Base-by-base conservation (phyloP, 1,139 yeast genomes). In the Blastobotrys niveus region DNA sequence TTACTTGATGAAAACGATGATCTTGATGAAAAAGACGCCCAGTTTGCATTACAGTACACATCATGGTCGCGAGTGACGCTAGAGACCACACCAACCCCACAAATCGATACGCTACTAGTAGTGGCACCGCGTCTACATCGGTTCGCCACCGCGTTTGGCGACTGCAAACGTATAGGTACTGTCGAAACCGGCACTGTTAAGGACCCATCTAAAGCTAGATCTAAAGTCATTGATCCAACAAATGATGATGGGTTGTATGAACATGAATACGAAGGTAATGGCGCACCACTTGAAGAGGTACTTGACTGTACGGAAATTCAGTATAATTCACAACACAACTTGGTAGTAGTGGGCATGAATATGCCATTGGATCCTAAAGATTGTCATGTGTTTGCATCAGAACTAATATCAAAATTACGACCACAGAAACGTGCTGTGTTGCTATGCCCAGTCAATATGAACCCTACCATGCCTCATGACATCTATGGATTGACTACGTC, bases 1-100 rank as follows among this genome's bases (percentile, higher is more conserved):
- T 57, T 70, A 17, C 62, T 77, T 32, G 64, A 63, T 49, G 79
- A 75, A 37, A 55, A 61, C 33, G 67, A 65, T 27, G 77, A 72
- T 34, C 74, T 72, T 32, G 68, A 63, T 20, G 66, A 59, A 25
- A 53, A 53, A 27, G 61, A 48, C 19, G 52, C 49, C 12, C 41
- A 40, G 14, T 46, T 44, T 45, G 34, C 51, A n/a, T 43, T 47
- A 20, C 43, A 43, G 26, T 48, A 42, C 33, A 46, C 10, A 40
- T 54, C 4, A 31, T 40, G 12, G 19, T 42, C 21, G 42, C 12
- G 15, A 26, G 14, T 21, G 32, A 5, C 9, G 12, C 27, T 10
- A n/a, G 30, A 12, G 24, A 8, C 12, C 24, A 3, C 21, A 19
- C 27, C 24, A 20, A 15, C 25, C 8, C 26, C 24, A 17, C 17